These are phyloP conservation scores for Pythium apleroticum DNA, from an alignment of 352 stramenopile species.

Conservation along the genomic window DNA sequence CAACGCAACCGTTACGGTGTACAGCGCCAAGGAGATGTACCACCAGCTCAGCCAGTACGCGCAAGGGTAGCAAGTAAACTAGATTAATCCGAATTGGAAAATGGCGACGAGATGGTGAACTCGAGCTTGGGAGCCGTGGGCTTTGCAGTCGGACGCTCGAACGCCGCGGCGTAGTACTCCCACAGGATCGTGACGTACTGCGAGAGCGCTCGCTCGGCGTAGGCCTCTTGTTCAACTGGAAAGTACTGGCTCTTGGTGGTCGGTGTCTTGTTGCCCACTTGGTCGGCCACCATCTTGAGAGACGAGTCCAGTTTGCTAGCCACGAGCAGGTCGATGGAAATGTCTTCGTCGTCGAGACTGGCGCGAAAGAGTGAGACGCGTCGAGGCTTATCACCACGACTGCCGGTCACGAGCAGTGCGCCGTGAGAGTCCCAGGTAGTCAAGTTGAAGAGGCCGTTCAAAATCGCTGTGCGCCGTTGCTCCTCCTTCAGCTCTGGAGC, in stretches of 20 bases:
- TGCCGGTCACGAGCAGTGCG: conserved; percentile 27
- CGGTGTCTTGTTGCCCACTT: conserved; percentile 35
- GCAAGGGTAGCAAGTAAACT: conserved; percentile 38
- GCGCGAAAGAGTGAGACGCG: conserved; percentile 68
- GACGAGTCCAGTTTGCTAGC: conserved; percentile 81
- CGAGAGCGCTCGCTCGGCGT: conserved; percentile 64
- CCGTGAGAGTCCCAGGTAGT: conserved; percentile 68
- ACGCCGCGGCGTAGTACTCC: conserved; percentile 80
- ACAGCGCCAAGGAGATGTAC: conserved; percentile 76
- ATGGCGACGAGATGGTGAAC: conserved; percentile 78
- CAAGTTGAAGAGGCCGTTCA: conserved; percentile 54
- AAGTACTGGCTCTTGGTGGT: conserved; percentile 44
- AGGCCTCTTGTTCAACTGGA: conserved; percentile 60
- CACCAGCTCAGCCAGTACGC: conserved; percentile 74
- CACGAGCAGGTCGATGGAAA: conserved; percentile 81
- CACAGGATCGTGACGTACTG: conserved; percentile 80
- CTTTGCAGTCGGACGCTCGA: conserved; percentile 47
- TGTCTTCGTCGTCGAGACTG: conserved; percentile 72
- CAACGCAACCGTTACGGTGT: conserved; percentile 67
- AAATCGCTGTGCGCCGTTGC: conserved; percentile 11
- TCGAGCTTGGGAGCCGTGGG: conserved; percentile 67
- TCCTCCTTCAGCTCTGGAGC: conserved; percentile 13
- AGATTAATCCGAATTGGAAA: conserved; percentile 32
- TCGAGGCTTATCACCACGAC: not conserved
- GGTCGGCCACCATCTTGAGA: conserved; percentile 86